Percentiles rank a stretch among this genome's conserved stretches.
These are phyloP conservation scores for Orbilia blumenaviensis DNA, from an alignment of 2,329 filamentous ascomycete species.

Conservation along the genomic window DNA sequence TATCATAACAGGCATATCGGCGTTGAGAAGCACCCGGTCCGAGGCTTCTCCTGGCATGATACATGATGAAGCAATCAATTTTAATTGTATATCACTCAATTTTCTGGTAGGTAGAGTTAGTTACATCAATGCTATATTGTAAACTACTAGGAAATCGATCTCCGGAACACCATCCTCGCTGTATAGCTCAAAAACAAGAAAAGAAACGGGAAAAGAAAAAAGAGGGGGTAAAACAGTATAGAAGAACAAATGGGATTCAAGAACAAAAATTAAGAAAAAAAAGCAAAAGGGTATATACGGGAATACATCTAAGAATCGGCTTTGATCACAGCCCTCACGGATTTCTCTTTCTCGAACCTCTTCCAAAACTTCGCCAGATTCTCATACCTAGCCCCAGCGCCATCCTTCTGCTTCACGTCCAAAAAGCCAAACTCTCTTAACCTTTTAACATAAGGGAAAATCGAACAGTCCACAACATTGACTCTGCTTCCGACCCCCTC, in stretches of 20 bases:
- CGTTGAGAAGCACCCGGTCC: neutral
- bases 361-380: conserved; percentile 36
- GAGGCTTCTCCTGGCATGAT: neutral
- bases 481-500: conserved; percentile 26
- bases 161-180: conserved; percentile 22
- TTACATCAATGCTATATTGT: too few species aligned
- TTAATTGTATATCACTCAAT: neutral
- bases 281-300: neutral
- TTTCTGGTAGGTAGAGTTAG: neutral
- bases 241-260: neutral
- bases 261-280: neutral
- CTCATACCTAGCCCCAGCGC: conserved; percentile 21
- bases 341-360: conserved; percentile 46
- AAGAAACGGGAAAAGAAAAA: too few species aligned
- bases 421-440: conserved; percentile 43
- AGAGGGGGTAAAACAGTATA: neutral
- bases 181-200: too few species aligned
- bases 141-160: neutral
- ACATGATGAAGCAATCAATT: neutral
- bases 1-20: neutral
- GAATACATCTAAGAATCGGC: neutral
- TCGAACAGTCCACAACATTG: conserved; percentile 38
- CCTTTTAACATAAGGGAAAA: conserved; percentile 32
- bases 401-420: conserved; percentile 39
- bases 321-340: conserved; percentile 27